Evolutionary conservation across 1,284 basidiomycete species (phyloP).

Genomic region (Cutaneotrichosporon sp.): DNA sequence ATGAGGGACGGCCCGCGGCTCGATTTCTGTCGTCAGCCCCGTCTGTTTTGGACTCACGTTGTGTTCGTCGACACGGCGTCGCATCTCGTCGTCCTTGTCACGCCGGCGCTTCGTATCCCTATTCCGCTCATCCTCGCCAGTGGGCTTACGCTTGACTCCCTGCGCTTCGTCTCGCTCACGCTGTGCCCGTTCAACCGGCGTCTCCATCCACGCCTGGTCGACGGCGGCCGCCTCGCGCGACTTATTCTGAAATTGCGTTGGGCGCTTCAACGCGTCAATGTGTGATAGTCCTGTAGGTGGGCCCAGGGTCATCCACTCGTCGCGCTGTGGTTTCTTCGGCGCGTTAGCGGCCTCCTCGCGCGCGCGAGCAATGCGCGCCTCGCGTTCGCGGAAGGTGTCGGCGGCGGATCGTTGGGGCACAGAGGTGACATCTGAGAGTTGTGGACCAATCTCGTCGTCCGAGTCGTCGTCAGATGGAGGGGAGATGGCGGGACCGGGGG

Average conservation of each 20-base stretch:
- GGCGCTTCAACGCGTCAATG: slow-evolving; percentile 67
- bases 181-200: slow-evolving; percentile 79
- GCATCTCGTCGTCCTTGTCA: slow-evolving; percentile 66
- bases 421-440: slow-evolving; percentile 9
- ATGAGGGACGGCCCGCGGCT: slow-evolving; percentile 68
- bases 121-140: slow-evolving; percentile 61
- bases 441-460: slow-evolving; percentile 40
- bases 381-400: slow-evolving; percentile 73
- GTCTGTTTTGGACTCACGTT: slow-evolving; percentile 60
- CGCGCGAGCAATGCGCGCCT: slow-evolving; percentile 52
- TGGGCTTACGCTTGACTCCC: slow-evolving; percentile 68
- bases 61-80: slow-evolving; percentile 70
- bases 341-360: slow-evolving; percentile 64
- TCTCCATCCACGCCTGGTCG: slow-evolving; percentile 82
- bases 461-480: slow-evolving; percentile 21
- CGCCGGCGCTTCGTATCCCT: slow-evolving; percentile 66
- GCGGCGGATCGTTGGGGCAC: slow-evolving; percentile 57
- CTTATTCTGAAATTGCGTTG: slow-evolving; percentile 53
- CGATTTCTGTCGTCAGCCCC: slow-evolving; percentile 57
- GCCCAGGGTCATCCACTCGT: slow-evolving; percentile 94
- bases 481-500: slow-evolving; percentile 8
- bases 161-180: slow-evolving; percentile 80
- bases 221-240: slow-evolving; percentile 49
- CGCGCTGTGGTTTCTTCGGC: slow-evolving; percentile 52
- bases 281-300: slow-evolving; percentile 62